A percentile compares a stretch with the other conserved stretches of the same genome.
Conservation (phyloP, 2,329 filamentous ascomycete species). For the Paraphaeosphaeria minitans region DNA sequence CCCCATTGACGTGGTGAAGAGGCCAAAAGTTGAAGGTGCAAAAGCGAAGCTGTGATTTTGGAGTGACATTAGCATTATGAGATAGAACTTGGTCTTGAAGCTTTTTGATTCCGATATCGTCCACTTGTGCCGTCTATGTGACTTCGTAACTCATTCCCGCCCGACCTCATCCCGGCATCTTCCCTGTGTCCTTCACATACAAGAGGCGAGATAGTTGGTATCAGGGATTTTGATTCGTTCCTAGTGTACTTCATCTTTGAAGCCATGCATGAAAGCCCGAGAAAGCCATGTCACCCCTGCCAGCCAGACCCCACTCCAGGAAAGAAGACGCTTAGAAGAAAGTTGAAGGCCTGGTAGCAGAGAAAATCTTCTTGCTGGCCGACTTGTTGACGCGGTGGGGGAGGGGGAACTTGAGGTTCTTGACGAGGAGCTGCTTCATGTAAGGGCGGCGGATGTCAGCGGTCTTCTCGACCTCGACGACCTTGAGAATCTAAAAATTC, state of each 20-base stretch:
- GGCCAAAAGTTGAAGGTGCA: constrained; percentile 42
- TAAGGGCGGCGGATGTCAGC: constrained; percentile 97
- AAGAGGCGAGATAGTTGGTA: constrained; percentile 24
- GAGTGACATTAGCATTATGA: background rate
- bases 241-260: constrained; percentile 50
- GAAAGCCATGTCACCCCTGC: constrained; percentile 47
- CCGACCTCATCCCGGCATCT: background rate
- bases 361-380: constrained; percentile 87
- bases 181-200: constrained; percentile 3
- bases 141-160: constrained; percentile 6
- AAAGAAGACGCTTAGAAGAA: constrained; percentile 78
- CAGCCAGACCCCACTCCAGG: constrained; percentile 48
- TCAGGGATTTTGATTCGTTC: constrained; percentile 52
- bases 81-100: background rate
- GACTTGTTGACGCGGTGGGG: constrained; percentile 91
- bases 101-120: constrained; percentile 3
- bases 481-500: constrained; percentile 82
- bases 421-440: constrained; percentile 97
- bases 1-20: constrained; percentile 54
- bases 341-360: constrained; percentile 90
- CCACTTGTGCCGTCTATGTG: constrained; percentile 2
- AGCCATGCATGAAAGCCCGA: constrained; percentile 48
- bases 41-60: constrained; percentile 35
- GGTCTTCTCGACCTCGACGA: constrained; percentile 94
- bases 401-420: constrained; percentile 97